Base-by-base conservation (phyloP, 371 early-diverging fungal genomes). In the Syncephalis fuscata region DNA sequence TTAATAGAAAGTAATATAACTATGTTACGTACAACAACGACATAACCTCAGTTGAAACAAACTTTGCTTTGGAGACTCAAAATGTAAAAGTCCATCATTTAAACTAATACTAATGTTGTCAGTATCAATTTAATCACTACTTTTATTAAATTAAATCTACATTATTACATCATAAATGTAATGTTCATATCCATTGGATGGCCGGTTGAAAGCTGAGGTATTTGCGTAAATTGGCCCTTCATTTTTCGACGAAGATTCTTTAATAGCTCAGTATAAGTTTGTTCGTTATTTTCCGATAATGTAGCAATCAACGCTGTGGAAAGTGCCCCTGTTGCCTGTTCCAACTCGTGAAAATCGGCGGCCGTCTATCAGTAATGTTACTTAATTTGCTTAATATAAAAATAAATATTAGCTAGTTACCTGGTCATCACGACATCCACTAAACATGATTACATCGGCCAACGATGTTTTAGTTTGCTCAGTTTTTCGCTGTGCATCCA, bases 391-490 rank as follows among this genome's bases (percentile, higher is more conserved):
- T 32, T 32, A 32, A 11, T 7, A 32, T 32, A 11, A 4, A 11
- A 7, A 32, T 32, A 32, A 4, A 32, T 32, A 7, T 32, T 7
- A 4, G 7, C 7, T 11, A 32, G 11, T 32, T 32, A 2, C 71
- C 49, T 40, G 39, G 16, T 46, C 38, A 50, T 37, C 36, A 10
- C 60, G 50, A 48, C 66, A 76, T 59, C 86, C 93, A 26, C 78
- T 76, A 48, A 90, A 87, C 85, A 85, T 82, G 49, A 85, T 70
- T 4, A 87, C 83, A 62, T 85, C 85, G 14, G 84, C 85, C 44
- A 54, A 7, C 70, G 75, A 39, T 70, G 68, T 60, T 78, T 72
- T 46, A 65, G 61, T 20, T 53, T 55, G 44, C 65, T 61, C 37
- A 67, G 61, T 25, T 60, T 58, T 39, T 59, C 62, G 24, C 66